A percentile compares a stretch with the other conserved stretches of the same genome.
Evolutionary conservation across 805 yeast species (phyloP).

Genomic region (Candida krabiensis): DNA sequence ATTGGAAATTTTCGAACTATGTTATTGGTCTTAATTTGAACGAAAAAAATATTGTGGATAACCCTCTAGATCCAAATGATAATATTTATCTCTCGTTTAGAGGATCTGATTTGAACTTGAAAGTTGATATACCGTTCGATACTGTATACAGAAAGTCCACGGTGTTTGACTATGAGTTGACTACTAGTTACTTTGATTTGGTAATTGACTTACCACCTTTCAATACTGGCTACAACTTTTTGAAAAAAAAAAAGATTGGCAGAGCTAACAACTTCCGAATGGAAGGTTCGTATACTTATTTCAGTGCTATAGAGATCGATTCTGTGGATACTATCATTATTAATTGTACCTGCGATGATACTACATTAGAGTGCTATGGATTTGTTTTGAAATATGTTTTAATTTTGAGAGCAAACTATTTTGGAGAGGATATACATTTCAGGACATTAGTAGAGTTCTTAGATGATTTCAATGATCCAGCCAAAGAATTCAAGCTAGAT

Average conservation of each 20-base stretch:
- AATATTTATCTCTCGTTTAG: conserved; percentile 75
- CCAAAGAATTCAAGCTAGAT: background rate
- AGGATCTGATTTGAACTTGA: conserved; percentile 55
- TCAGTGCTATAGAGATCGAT: conserved; percentile 56
- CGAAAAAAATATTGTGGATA: conserved; percentile 83
- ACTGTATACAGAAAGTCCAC: conserved; percentile 52
- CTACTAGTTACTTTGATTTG: conserved; percentile 61
- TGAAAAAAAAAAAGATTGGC: conserved; percentile 65
- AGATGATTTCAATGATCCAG: conserved; percentile 16
- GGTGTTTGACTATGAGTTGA: conserved; percentile 48
- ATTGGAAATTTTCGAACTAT: conserved; percentile 59
- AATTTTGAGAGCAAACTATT: conserved; percentile 80
- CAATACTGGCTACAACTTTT: conserved; percentile 80
- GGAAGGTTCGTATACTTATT: conserved; percentile 65
- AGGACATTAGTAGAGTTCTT: conserved; percentile 84
- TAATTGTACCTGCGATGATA: conserved; percentile 61
- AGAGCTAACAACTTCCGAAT: conserved; percentile 60
- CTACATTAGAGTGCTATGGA: conserved; percentile 76
- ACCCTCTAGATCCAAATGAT: conserved; percentile 80
- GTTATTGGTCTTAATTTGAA: conserved; percentile 75
- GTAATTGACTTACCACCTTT: conserved; percentile 82
- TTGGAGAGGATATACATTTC: conserved; percentile 84
- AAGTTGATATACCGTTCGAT: conserved; percentile 57
- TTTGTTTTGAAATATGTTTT: conserved; percentile 73
- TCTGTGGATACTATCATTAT: conserved; percentile 70